Conservation (phyloP, 768 basidiomycete species). For the Lentinula lateritia region DNA sequence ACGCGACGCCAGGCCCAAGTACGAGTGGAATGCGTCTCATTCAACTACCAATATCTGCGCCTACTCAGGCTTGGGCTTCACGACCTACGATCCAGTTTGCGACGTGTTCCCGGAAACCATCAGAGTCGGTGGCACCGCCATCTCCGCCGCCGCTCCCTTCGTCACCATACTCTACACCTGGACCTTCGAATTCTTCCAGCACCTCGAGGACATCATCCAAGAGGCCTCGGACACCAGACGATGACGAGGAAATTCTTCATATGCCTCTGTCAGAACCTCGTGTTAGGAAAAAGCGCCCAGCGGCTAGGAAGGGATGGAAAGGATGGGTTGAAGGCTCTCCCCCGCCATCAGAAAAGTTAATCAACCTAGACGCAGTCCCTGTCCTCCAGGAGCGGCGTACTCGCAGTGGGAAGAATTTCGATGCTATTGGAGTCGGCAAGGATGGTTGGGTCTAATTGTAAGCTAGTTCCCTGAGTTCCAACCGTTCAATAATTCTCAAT, state of each 20-base stretch:
- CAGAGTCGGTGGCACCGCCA: conserved; percentile 71
- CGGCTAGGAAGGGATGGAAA: conserved; percentile 82
- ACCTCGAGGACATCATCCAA: conserved; percentile 79
- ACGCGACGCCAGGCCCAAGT: conserved; percentile 25
- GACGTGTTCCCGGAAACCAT: conserved; percentile 48
- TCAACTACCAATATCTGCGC: conserved; percentile 20
- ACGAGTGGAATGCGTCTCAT: conserved; percentile 19
- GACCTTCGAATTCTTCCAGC: conserved; percentile 65
- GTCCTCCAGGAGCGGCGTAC: conserved; percentile 70
- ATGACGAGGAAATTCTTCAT: conserved; percentile 36
- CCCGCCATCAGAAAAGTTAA: conserved; percentile 72
- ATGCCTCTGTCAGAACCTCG: conserved; percentile 21
- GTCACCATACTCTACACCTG: conserved; percentile 70
- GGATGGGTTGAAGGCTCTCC: conserved; percentile 88
- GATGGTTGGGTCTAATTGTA: conserved; percentile 69
- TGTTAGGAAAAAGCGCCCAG: conserved; percentile 54
- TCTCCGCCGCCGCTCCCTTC: conserved; percentile 37
- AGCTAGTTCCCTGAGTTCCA: conserved; percentile 28
- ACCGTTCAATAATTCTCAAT: conserved; percentile 49
- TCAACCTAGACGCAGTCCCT: conserved; percentile 72
- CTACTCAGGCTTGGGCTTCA: conserved; percentile 59
- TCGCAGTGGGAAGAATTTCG: conserved; percentile 83
- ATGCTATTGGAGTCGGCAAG: conserved; percentile 73
- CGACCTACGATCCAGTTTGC: conserved; percentile 73
- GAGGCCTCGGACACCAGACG: conserved; percentile 69